Evolutionary conservation across 257 asterid species (phyloP).

Genomic region (Agastache rugosa): DNA sequence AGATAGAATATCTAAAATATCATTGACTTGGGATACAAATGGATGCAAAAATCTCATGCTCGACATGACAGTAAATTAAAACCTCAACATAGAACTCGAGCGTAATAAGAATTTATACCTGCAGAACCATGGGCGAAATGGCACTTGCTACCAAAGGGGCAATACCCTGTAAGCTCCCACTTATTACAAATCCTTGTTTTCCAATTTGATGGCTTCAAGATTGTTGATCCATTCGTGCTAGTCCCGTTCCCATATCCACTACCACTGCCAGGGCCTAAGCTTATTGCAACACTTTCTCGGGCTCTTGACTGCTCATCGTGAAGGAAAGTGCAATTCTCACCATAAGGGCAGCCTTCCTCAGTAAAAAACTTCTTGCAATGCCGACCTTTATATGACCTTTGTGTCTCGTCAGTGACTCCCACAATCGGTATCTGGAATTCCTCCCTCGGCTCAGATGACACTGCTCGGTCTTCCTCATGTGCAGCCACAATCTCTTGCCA

Average conservation of each 20-base stretch:
- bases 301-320: conserved; percentile 82
- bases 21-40: too few relatives aligned
- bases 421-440: conserved; percentile 75
- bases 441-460: conserved; percentile 58
- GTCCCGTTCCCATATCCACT: conserved; percentile 32
- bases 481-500: conserved; percentile 85
- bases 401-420: conserved; percentile 63
- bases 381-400: conserved; percentile 72
- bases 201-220: conserved; percentile 79
- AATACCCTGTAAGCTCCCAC: conserved; percentile 84
- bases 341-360: conserved; percentile 90
- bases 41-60: not conserved
- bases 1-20: too few relatives aligned
- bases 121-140: conserved; percentile 82
- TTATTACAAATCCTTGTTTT: conserved; percentile 85
- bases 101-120: conserved; percentile 46
- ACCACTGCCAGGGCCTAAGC: conserved; percentile 65
- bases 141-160: conserved; percentile 84
- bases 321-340: conserved; percentile 79
- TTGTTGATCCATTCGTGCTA: conserved; percentile 39
- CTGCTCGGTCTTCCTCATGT: conserved; percentile 61
- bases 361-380: conserved; percentile 80
- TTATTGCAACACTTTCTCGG: conserved; percentile 77
- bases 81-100: not conserved
- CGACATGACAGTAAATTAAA: not conserved